Conservation (phyloP, 1,284 basidiomycete genomes). For the Puccinia triticina region DNA sequence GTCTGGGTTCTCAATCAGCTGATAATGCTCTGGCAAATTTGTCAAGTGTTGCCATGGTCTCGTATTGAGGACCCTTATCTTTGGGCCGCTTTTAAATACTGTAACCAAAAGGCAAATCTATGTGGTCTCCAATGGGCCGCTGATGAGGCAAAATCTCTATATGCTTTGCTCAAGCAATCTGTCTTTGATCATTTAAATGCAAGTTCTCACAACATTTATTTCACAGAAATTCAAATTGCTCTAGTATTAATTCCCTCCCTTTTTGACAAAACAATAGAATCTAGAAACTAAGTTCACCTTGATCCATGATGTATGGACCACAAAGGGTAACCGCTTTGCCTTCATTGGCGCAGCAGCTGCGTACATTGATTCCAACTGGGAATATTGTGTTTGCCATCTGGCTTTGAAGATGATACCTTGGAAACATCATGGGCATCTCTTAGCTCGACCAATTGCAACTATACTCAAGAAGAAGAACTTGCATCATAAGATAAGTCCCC, state of each 20-base stretch:
- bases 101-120: neutral
- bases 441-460: neutral
- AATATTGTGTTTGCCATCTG: neutral
- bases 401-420: too few species aligned
- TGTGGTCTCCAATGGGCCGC: neutral
- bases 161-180: neutral
- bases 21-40: too few species aligned
- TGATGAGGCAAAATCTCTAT: neutral
- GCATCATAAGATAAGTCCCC: slow-evolving; percentile 5
- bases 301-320: too few species aligned
- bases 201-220: neutral
- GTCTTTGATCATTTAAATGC: neutral
- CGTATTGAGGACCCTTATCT: slow-evolving; percentile 1
- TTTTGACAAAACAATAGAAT: neutral
- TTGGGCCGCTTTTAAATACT: slow-evolving; percentile 1
- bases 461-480: neutral
- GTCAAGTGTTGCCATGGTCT: slow-evolving; percentile 15
- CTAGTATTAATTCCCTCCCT: neutral
- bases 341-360: neutral
- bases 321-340: neutral
- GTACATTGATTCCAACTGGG: neutral
- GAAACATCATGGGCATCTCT: neutral
- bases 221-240: neutral
- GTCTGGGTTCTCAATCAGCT: neutral
- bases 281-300: neutral